phyloP scores from a whole-genome alignment of 306 rosid species.

The Adenanthera pavonina region DNA sequence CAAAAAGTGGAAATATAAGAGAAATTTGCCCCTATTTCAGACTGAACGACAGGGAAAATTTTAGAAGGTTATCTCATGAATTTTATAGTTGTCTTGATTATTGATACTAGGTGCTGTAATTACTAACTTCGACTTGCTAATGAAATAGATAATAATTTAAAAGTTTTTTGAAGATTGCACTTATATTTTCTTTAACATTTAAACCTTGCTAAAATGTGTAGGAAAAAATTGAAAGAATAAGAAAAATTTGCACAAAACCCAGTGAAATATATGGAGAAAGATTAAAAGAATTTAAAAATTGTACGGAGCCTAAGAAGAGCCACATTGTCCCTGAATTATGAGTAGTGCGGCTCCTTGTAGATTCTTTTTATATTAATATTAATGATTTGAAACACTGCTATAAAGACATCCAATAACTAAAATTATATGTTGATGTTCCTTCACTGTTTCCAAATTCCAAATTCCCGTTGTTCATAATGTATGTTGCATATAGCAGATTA shows the following conservation, averaged over 20 bases:
- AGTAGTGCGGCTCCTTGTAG: no score
- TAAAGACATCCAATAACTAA: conserved; percentile 22
- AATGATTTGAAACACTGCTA: conserved; percentile 16
- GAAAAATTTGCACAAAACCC: no score
- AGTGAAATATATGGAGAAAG: no score
- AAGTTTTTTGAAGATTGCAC: no score
- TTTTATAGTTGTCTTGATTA: background rate
- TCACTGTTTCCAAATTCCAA: conserved; percentile 29
- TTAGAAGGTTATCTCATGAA: conserved; percentile 19
- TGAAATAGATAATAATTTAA: background rate
- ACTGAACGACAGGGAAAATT: conserved; percentile 26
- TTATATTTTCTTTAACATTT: no score
- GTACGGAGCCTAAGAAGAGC: no score
- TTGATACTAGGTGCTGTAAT: background rate
- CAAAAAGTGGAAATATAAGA: conserved; percentile 16
- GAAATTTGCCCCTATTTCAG: conserved; percentile 28
- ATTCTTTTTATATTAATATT: background rate
- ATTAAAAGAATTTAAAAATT: no score
- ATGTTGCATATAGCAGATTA: conserved; percentile 17
- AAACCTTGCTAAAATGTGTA: no score
- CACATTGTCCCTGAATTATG: no score
- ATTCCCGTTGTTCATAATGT: conserved; percentile 20
- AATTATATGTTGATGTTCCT: conserved; percentile 28
- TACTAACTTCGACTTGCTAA: conserved; percentile 11
- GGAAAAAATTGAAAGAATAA: no score